These are phyloP conservation scores for Xylariomycetidae sp. DNA, from an alignment of 2,329 filamentous ascomycete species.

Conservation along the genomic window DNA sequence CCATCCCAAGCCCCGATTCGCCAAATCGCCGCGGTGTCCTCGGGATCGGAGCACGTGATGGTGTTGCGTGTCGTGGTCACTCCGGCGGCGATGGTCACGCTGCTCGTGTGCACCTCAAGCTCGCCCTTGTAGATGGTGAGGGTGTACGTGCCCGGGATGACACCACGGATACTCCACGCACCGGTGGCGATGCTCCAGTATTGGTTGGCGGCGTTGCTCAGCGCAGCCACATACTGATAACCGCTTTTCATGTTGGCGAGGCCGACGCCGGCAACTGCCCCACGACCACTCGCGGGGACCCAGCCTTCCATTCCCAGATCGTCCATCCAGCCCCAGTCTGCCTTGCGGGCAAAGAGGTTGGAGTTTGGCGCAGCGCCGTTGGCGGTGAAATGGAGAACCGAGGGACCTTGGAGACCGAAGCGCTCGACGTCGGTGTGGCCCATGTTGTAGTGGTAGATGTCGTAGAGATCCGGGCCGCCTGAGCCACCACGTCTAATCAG, in stretches of 20 bases:
- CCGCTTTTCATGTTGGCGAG: constrained; percentile 33
- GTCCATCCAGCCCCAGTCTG: constrained; percentile 31
- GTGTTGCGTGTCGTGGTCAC: constrained; percentile 24
- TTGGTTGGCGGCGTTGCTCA: constrained; percentile 30
- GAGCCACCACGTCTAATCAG: constrained; percentile 31
- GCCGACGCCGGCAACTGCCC: constrained; percentile 25
- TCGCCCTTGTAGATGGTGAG: constrained; percentile 31
- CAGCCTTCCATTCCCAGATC: constrained; percentile 26
- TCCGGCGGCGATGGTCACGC: constrained; percentile 23
- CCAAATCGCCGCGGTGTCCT: constrained; percentile 28
- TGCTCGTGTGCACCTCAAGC: constrained; percentile 24
- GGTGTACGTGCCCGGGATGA: constrained; percentile 28
- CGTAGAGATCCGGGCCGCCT: constrained; percentile 35
- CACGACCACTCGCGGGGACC: constrained; percentile 25
- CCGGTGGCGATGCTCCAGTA: constrained; percentile 31
- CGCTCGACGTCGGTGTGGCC: constrained; percentile 34
- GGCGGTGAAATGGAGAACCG: constrained; percentile 34
- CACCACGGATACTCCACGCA: constrained; percentile 25
- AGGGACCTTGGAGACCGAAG: constrained; percentile 36
- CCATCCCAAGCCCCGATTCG: constrained; percentile 34
- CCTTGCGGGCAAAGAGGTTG: constrained; percentile 31
- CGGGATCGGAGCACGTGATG: too few relatives aligned
- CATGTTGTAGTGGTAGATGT: constrained; percentile 37
- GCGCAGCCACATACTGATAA: constrained; percentile 33
- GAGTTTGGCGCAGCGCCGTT: constrained; percentile 30